Percentiles rank a stretch among this genome's conserved stretches.
These are phyloP conservation scores for Pythium volutum DNA, from an alignment of 352 stramenopile species.

Conservation along the genomic window DNA sequence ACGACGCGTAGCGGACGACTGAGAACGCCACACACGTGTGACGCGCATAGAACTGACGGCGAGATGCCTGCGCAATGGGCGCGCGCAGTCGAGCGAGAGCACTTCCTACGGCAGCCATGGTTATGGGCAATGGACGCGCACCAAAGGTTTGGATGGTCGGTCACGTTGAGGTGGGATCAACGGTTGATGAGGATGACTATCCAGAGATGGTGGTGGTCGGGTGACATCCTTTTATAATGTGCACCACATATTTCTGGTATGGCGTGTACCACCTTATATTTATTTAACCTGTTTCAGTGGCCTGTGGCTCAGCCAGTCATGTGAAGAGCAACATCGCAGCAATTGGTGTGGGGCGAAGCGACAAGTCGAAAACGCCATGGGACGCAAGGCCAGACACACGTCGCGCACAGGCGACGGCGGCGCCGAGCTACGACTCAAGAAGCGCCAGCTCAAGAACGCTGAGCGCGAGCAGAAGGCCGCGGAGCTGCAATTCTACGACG, in stretches of 20 bases:
- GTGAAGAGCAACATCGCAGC: conserved; percentile 23
- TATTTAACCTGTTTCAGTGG: conserved; percentile 14
- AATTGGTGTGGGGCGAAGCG: conserved; percentile 15
- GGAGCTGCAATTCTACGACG: conserved; percentile 84
- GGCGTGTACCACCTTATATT: conserved; percentile 14
- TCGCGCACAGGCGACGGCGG: conserved; percentile 76
- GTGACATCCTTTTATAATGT: background rate
- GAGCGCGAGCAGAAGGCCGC: conserved; percentile 54
- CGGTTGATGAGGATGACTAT: conserved; percentile 3
- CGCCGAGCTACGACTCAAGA: conserved; percentile 63
- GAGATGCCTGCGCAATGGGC: conserved; percentile 7
- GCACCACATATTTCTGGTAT: conserved; percentile 8
- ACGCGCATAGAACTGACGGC: conserved; percentile 12
- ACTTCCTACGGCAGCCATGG: background rate
- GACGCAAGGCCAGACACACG: conserved; percentile 62
- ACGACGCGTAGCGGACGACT: conserved; percentile 27
- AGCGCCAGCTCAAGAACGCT: conserved; percentile 58
- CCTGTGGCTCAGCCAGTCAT: conserved; percentile 31
- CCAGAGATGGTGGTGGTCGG: conserved; percentile 2
- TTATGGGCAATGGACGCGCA: background rate
- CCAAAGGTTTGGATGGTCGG: background rate
- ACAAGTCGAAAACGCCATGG: conserved; percentile 40
- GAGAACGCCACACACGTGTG: conserved; percentile 7
- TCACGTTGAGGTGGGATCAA: background rate
- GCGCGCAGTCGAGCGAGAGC: conserved; percentile 19